phyloP scores from a whole-genome alignment of 345 rosid genomes.

The Lumnitzera racemosa region DNA sequence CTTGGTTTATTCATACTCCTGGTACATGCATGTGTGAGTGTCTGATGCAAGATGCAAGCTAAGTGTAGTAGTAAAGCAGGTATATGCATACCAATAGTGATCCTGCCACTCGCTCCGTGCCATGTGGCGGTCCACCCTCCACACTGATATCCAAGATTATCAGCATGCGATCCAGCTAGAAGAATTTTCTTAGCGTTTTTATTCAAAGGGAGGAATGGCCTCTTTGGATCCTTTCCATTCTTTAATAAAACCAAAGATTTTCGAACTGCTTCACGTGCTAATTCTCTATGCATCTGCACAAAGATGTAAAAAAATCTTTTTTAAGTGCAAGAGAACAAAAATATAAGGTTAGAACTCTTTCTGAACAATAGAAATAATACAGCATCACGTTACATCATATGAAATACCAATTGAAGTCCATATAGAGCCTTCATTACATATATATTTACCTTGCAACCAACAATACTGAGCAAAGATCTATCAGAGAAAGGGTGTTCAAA shows the following conservation, averaged over 20 bases:
- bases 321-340: not conserved
- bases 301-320: constrained; percentile 3
- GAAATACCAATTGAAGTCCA: not conserved
- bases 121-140: constrained; percentile 88
- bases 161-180: constrained; percentile 72
- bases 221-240: constrained; percentile 53
- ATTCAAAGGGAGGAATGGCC: constrained; percentile 63
- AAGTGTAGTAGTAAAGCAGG: not conserved
- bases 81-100: constrained; percentile 58
- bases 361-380: too few relatives aligned
- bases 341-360: not conserved
- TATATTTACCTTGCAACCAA: constrained; percentile 71
- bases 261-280: constrained; percentile 79
- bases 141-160: constrained; percentile 83
- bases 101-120: constrained; percentile 65
- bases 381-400: too few relatives aligned
- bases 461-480: constrained; percentile 49
- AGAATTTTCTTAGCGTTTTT: constrained; percentile 58
- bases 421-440: not conserved
- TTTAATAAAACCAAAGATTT: constrained; percentile 81
- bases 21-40: not conserved
- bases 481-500: constrained; percentile 71
- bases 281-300: constrained; percentile 60
- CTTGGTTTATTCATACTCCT: too few relatives aligned
- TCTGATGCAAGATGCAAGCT: not conserved